A percentile compares a stretch with the other conserved stretches of the same genome.
Conservation (phyloP, 2,329 filamentous ascomycete species). For the Exophiala sideris region DNA sequence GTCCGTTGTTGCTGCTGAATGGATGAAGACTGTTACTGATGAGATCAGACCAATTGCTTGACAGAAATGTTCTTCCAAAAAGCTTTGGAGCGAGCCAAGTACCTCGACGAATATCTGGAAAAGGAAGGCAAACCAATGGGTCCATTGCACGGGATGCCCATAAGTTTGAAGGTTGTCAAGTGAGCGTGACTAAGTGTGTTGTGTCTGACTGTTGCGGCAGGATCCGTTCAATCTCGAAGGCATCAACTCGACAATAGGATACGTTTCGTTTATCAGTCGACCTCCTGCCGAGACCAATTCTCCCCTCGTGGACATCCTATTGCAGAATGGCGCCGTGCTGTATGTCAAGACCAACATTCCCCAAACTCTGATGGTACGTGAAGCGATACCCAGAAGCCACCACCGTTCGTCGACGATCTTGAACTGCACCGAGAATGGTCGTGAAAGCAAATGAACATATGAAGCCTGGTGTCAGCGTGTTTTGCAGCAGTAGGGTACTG, state of each 20-base stretch:
- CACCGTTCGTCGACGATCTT: background rate
- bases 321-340: conserved; percentile 45
- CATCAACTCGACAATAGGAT: conserved; percentile 32
- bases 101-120: conserved; percentile 57
- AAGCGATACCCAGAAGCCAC: too few relatives aligned
- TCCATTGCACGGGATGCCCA: conserved; percentile 59
- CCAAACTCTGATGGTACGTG: conserved; percentile 44
- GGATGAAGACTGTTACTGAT: background rate
- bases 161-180: conserved; percentile 12
- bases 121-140: conserved; percentile 51
- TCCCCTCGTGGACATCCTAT: conserved; percentile 28
- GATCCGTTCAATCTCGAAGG: conserved; percentile 37
- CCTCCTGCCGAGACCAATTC: conserved; percentile 30
- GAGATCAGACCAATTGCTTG: conserved; percentile 21
- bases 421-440: background rate
- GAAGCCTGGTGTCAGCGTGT: too few relatives aligned
- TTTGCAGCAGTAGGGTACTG: background rate
- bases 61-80: conserved; percentile 48
- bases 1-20: conserved; percentile 43
- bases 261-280: conserved; percentile 27
- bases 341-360: conserved; percentile 55
- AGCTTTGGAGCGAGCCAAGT: conserved; percentile 53
- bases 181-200: background rate
- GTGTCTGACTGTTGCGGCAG: conserved; percentile 39
- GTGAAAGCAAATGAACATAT: background rate